These are phyloP conservation scores for Diutina ranongensis DNA, from an alignment of 1,139 yeast genomes.

Conservation along the genomic window DNA sequence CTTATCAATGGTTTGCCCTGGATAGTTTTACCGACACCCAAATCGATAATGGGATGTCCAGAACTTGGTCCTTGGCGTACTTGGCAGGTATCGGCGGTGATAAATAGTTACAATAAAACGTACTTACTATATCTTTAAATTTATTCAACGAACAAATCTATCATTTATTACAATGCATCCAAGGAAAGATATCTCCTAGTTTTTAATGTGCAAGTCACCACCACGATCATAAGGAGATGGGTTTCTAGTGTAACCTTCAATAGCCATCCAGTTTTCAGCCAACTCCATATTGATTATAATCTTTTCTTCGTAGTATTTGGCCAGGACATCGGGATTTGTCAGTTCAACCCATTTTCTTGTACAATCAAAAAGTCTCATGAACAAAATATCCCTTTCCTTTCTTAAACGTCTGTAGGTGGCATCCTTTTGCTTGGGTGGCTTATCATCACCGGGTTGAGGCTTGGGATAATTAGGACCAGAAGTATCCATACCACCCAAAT, in stretches of 20 bases:
- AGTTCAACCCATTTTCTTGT: conserved; percentile 60
- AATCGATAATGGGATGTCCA: conserved; percentile 34
- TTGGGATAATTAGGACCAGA: conserved; percentile 41
- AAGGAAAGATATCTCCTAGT: neutral
- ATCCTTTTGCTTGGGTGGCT: conserved; percentile 21
- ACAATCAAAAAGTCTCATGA: conserved; percentile 37
- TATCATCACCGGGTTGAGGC: conserved; percentile 27
- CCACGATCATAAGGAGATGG: conserved; percentile 55
- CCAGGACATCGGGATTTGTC: conserved; percentile 29
- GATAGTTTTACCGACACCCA: conserved; percentile 26
- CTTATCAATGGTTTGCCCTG: conserved; percentile 31
- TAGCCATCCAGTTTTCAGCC: conserved; percentile 41
- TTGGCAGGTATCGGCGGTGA: conserved; percentile 22
- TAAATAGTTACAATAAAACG: too few species aligned
- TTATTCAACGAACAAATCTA: too few species aligned
- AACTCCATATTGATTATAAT: conserved; percentile 36
- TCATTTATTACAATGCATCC: too few species aligned
- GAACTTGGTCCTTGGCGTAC: conserved; percentile 34
- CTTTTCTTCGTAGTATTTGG: conserved; percentile 33
- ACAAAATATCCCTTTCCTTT: conserved; percentile 35
- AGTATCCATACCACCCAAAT: conserved; percentile 56
- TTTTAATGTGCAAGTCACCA: conserved; percentile 7
- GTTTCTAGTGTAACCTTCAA: conserved; percentile 68
- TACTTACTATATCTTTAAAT: too few species aligned
- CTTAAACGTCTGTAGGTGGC: conserved; percentile 17